phyloP scores from a whole-genome alignment of 1,284 basidiomycete genomes.

The Heimioporus retisporus region DNA sequence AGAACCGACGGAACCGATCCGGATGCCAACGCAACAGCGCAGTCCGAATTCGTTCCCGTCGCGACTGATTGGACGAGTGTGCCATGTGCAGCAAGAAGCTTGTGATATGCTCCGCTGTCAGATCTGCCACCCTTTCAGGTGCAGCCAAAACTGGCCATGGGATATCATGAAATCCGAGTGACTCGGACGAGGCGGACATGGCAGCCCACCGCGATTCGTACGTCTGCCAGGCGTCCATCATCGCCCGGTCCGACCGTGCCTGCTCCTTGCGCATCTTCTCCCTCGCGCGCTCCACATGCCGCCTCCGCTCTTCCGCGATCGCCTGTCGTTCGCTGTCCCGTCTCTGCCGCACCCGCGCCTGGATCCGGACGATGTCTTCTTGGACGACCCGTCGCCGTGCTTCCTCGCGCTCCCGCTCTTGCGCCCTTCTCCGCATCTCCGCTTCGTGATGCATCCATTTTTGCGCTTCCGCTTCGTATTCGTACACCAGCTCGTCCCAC shows the following conservation, averaged over 20 bases:
- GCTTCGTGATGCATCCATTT: conserved; percentile 63
- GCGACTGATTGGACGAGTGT: conserved; percentile 66
- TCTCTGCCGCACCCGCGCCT: conserved; percentile 56
- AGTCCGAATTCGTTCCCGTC: conserved; percentile 70
- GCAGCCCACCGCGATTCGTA: conserved; percentile 75
- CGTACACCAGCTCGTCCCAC: conserved; percentile 62
- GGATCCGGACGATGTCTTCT: conserved; percentile 59
- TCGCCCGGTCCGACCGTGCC: conserved; percentile 49
- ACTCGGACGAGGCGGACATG: conserved; percentile 50
- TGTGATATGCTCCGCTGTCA: conserved; percentile 60
- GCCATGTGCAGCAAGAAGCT: conserved; percentile 68
- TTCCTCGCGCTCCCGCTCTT: conserved; percentile 52
- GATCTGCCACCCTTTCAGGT: conserved; percentile 57
- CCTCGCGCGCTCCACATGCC: conserved; percentile 36
- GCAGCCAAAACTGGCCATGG: conserved; percentile 73
- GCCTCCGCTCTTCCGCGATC: conserved; percentile 51
- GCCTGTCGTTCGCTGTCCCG: conserved; percentile 57
- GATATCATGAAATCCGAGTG: conserved; percentile 66
- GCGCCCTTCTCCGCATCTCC: conserved; percentile 52
- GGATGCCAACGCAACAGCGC: conserved; percentile 83
- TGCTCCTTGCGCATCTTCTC: conserved; percentile 50
- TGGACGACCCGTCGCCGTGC: conserved; percentile 54
- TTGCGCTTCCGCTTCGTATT: conserved; percentile 60
- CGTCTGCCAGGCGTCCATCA: conserved; percentile 61
- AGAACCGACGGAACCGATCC: conserved; percentile 71